Evolutionary conservation across 2,329 filamentous ascomycete genomes (phyloP).

Genomic region (Fusarium sp.): DNA sequence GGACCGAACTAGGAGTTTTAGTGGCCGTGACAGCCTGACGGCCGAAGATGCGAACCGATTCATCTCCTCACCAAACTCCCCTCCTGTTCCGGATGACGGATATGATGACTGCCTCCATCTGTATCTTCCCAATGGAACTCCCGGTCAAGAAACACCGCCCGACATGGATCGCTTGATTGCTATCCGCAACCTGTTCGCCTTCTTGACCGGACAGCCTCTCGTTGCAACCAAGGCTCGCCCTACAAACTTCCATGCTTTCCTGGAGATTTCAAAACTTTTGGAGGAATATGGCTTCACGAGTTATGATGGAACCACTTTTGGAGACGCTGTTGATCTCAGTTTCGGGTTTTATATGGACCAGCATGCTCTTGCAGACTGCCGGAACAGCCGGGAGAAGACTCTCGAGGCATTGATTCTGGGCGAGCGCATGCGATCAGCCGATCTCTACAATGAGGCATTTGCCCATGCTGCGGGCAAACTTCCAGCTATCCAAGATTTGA

Average conservation of each 20-base stretch:
- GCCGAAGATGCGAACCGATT: conserved; percentile 59
- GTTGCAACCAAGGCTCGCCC: conserved; percentile 65
- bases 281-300: conserved; percentile 67
- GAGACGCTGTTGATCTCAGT: conserved; percentile 68
- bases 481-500: conserved; percentile 72
- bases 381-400: conserved; percentile 85
- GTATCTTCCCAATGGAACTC: conserved; percentile 60
- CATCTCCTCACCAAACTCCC: conserved; percentile 50
- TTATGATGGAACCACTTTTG: conserved; percentile 66
- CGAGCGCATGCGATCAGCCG: conserved; percentile 82
- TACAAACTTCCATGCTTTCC: conserved; percentile 62
- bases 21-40: conserved; percentile 57
- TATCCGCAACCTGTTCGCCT: conserved; percentile 72
- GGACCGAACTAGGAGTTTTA: conserved; percentile 56
- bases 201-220: conserved; percentile 70
- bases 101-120: conserved; percentile 56
- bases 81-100: conserved; percentile 48
- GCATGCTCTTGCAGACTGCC: conserved; percentile 79
- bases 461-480: conserved; percentile 91
- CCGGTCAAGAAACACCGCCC: conserved; percentile 44
- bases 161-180: conserved; percentile 66
- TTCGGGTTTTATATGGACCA: conserved; percentile 83
- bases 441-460: conserved; percentile 91
- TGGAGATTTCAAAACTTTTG: conserved; percentile 63
- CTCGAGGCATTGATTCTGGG: conserved; percentile 89